Percentiles rank a stretch among this genome's conserved stretches.
phyloP scores from a whole-genome alignment of 306 rosid genomes.

The Styphnolobium japonicum region DNA sequence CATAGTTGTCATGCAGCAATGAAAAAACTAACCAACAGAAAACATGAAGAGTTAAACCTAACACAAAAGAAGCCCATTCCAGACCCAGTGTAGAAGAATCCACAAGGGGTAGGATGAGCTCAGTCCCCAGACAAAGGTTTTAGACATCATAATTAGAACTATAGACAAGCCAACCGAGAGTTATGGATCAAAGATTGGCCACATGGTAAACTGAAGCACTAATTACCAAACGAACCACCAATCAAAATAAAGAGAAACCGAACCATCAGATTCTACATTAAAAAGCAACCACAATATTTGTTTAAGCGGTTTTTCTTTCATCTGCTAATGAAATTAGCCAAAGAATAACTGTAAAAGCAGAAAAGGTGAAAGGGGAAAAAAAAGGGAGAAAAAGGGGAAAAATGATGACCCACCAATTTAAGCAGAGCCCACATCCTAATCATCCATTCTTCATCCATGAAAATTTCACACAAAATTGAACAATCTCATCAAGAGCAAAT shows the following conservation, averaged over 20 bases:
- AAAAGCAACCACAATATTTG: conserved; percentile 9
- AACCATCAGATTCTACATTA: conserved; percentile 28
- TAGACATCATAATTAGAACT: conserved; percentile 10
- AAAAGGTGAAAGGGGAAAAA: not conserved
- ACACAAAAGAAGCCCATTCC: conserved; percentile 2
- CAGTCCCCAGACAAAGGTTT: conserved; percentile 10
- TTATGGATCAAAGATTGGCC: not conserved
- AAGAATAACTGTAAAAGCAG: not conserved
- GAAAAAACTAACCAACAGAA: not conserved
- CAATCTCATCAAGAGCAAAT: not conserved
- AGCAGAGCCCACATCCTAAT: conserved; percentile 45
- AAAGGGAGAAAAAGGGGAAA: conserved; percentile 20
- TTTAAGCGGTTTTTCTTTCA: conserved; percentile 21
- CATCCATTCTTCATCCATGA: conserved; percentile 25
- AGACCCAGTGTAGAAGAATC: conserved; percentile 19
- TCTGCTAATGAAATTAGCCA: not conserved
- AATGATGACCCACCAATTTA: conserved; percentile 48
- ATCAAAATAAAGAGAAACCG: not conserved
- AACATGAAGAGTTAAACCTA: not conserved
- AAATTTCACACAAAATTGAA: conserved; percentile 7
- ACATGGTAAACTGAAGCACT: conserved; percentile 11
- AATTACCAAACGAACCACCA: not conserved
- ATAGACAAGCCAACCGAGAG: not conserved
- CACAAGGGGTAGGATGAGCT: not conserved
- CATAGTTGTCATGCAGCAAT: conserved; percentile 12